These are phyloP conservation scores for Ophiorrhiza pumila DNA, from an alignment of 257 asterid species.

Conservation along the genomic window DNA sequence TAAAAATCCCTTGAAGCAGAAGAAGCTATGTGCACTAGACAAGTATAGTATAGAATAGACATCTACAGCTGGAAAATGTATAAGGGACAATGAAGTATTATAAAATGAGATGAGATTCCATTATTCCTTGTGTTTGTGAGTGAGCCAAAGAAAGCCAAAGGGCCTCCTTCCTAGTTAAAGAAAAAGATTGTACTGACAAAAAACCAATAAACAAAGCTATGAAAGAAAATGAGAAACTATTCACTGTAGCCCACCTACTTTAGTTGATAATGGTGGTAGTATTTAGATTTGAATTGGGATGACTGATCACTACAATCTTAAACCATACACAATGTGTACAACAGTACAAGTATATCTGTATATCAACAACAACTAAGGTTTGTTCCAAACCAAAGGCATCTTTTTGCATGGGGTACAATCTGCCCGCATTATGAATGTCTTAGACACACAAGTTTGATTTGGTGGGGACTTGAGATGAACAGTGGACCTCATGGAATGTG, in stretches of 20 bases:
- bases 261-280: neutral
- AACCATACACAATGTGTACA: slow-evolving; percentile 22
- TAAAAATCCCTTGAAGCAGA: neutral
- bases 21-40: slow-evolving; percentile 1
- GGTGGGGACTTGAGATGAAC: slow-evolving; percentile 30
- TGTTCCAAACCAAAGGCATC: slow-evolving; percentile 16
- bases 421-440: slow-evolving; percentile 16
- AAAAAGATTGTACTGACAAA: slow-evolving; percentile 57
- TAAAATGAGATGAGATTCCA: slow-evolving; percentile 69
- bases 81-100: slow-evolving; percentile 60
- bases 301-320: slow-evolving; percentile 8
- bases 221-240: slow-evolving; percentile 24
- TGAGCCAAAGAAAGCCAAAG: slow-evolving; percentile 38
- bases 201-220: slow-evolving; percentile 18
- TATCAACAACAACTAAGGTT: slow-evolving; percentile 19
- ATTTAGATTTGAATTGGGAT: too few relatives aligned
- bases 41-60: slow-evolving; percentile 13
- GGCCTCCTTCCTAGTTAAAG: slow-evolving; percentile 38
- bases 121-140: slow-evolving; percentile 45
- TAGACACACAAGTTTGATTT: slow-evolving; percentile 19
- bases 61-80: slow-evolving; percentile 56
- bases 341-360: too few relatives aligned
- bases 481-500: slow-evolving; percentile 30
- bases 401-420: slow-evolving; percentile 15
- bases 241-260: slow-evolving; percentile 9